Base-by-base conservation (phyloP, 176 grass and related monocot genomes). In the Echinochloa phyllopogon region DNA sequence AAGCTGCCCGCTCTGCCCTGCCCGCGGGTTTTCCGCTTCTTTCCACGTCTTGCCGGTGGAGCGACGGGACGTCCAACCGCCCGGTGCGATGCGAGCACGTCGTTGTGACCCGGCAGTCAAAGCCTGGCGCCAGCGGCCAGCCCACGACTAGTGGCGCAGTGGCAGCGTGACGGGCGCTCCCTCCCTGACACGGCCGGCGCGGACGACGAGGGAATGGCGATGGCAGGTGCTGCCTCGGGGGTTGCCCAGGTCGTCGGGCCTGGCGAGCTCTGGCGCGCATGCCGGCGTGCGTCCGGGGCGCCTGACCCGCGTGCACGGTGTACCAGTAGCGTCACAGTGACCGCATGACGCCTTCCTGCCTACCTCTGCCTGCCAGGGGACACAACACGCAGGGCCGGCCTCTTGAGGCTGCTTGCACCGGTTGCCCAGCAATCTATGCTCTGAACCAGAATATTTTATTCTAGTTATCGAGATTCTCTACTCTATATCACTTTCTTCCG, bases 221-320 rank as follows among this genome's bases (percentile, higher is more conserved):
- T 38, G 39, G 60, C 87, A 51, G 64, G 43, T 14, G 33, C 78
- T 21, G 21, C n/a, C 64, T 73, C 25, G 29, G 84, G 66, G 45
- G 29, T 52, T 15, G 23, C 25, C 61, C 73, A 41, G 20, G 56
- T 60, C 74, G 74, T 24, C 75, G 53, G 8, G 55, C 0, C 83
- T 65, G 62, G 12, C 60, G 15, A 15, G 25, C 72, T 51, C 80
- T 72, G 80, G 25, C 74, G 48, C 49, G 67, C 81, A 60, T 88
- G 86, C 77, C 83, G 72, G 88, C 83, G 51, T 76, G 88, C 88
- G 77, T 15, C 83, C 77, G 24, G 65, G 65, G 63, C 78, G 69
- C 16, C 88, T 62, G 78, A 29, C 81, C 12, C 18, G 66, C 64
- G 78, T 72, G 83, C 69, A 76, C 77, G 52, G 55, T 5, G 38